Evolutionary conservation across 148 eudicot species (phyloP), one percentile per base, ranked within the genome.

Genomic region (Persicaria maculosa): DNA sequence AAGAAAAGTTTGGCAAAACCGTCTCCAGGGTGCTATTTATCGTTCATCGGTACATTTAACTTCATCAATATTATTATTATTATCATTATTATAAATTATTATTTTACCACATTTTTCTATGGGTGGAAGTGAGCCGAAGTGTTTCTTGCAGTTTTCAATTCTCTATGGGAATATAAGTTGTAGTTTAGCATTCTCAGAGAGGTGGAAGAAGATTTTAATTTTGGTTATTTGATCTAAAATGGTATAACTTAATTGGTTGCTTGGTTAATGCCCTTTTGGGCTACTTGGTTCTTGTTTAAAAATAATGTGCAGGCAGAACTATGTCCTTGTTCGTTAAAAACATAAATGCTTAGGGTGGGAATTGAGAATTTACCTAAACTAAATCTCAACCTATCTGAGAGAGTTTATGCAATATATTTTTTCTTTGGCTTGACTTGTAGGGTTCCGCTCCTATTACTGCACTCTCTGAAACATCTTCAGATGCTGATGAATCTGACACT

Each of bases 21-120:
- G 85, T 68, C 81, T 95, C 74, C 96, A 86, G 82, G 92, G 91
- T 77, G 97, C 96, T 59, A 81, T 92, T 75, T 95, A 92, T 76
- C 87, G 88, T 79, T 92, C 96, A 79, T 95, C 97, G 84, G 99
- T 95, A 87, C 59, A 52, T 71, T 71, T 44, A 31, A 15, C 58
- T 46, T 72, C 17, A 12, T n/a, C 22, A 44, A 55, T 61, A 25
- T 55, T 74, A 22, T 50, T 45, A 46, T 72, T 8, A 31, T 54
- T 31, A 2, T 31, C 40, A 31, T 31, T 31, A 31, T 31, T 31
- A 31, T 31, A 31, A 31, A 31, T 31, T 31, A 31, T 31, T 31
- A 31, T 1, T 70, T 44, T 44, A 40, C 9, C 43, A 17, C 19
- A 17, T 17, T 17, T 54, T 2, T 5, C 19, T 57, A 6, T 19